A percentile compares a stretch with the other conserved stretches of the same genome.
Conservation (phyloP, 129 eudicot species). For the Escallonia herrerae region DNA sequence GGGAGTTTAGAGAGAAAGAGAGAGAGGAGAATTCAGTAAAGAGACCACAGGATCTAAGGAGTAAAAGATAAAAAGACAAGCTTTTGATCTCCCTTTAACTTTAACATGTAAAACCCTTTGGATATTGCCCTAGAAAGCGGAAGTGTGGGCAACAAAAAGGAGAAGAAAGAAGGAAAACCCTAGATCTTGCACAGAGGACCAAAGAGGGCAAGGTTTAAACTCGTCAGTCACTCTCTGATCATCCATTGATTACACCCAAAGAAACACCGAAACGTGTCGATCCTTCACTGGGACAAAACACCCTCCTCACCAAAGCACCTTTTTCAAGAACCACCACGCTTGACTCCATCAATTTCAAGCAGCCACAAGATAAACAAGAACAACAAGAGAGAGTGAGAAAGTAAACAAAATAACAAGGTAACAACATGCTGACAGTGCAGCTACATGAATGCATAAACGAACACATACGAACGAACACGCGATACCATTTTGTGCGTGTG, state of each 20-base stretch:
- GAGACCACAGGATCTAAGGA: conserved; percentile 46
- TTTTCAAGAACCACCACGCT: too few species aligned
- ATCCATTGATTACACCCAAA: neutral
- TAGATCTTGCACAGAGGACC: conserved; percentile 61
- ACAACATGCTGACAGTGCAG: neutral
- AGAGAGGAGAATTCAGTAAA: conserved; percentile 16
- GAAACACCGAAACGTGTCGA: conserved; percentile 50
- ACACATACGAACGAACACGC: neutral
- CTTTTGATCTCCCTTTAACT: conserved; percentile 1
- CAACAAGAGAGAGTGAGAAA: conserved; percentile 1
- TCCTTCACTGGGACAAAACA: conserved; percentile 29
- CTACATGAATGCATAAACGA: neutral
- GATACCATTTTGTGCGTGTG: neutral
- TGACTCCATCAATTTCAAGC: neutral
- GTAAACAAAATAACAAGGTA: neutral
- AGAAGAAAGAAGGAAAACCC: conserved; percentile 35
- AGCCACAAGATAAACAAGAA: conserved; percentile 2
- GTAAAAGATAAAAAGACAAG: conserved; percentile 36
- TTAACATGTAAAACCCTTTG: conserved; percentile 1
- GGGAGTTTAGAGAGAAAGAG: conserved; percentile 9
- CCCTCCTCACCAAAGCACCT: neutral
- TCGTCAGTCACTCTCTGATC: conserved; percentile 18
- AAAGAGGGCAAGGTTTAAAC: conserved; percentile 16
- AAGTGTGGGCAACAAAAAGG: neutral
- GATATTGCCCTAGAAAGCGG: neutral